Evolutionary conservation across 2,329 filamentous ascomycete species (phyloP).

Genomic region (Ascosphaera aggregata): DNA sequence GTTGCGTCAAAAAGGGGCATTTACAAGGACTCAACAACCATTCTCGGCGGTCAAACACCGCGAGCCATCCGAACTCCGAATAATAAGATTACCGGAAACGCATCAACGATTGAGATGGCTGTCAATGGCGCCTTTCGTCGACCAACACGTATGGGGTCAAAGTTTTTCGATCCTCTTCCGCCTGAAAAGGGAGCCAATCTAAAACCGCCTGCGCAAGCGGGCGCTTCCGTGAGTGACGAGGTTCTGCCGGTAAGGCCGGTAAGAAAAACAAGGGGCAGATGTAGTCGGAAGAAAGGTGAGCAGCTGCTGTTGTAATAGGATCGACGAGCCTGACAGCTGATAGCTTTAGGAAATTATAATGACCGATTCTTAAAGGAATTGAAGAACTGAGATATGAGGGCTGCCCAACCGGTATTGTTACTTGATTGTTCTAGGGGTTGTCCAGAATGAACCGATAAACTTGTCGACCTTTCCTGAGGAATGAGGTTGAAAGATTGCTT

Average conservation of each 20-base stretch:
- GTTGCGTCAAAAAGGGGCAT: neutral
- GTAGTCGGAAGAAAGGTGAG: slow-evolving; percentile 1
- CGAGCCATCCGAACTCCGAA: neutral
- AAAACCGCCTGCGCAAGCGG: neutral
- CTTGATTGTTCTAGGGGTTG: too few species aligned
- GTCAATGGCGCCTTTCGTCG: neutral
- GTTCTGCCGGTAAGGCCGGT: neutral
- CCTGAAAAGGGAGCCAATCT: neutral
- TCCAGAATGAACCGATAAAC: too few species aligned
- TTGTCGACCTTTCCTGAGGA: too few species aligned
- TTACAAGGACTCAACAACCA: neutral
- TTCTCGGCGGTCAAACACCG: neutral
- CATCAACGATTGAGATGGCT: neutral
- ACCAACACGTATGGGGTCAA: neutral
- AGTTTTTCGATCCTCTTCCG: neutral
- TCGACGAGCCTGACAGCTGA: too few species aligned
- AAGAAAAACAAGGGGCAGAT: neutral
- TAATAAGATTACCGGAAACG: neutral
- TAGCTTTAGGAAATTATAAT: neutral
- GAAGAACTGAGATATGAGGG: neutral
- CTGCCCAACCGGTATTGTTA: too few species aligned
- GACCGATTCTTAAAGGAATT: neutral
- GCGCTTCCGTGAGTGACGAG: neutral
- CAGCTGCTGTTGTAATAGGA: too few species aligned
- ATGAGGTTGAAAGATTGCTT: too few species aligned